These are phyloP conservation scores for Peltaster fructicola DNA, from an alignment of 2,329 filamentous ascomycete species.

Conservation along the genomic window DNA sequence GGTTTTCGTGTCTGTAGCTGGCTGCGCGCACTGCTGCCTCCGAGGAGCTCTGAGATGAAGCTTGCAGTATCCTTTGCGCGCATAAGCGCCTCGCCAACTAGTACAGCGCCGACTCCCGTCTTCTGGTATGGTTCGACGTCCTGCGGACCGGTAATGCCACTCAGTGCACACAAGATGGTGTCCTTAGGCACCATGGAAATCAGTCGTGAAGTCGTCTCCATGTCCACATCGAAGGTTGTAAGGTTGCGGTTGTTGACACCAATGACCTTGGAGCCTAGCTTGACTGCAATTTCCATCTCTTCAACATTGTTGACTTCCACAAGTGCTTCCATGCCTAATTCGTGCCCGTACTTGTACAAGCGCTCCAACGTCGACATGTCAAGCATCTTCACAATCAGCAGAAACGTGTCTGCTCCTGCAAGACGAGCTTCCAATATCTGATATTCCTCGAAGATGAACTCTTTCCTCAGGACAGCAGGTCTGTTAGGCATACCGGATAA, in stretches of 20 bases:
- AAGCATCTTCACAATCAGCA: constrained; percentile 98
- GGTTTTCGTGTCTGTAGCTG: constrained; percentile 24
- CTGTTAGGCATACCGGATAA: constrained; percentile 83
- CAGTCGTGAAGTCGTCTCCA: constrained; percentile 55
- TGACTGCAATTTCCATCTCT: constrained; percentile 78
- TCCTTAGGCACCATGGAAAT: constrained; percentile 71
- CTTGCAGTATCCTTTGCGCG: constrained; percentile 61
- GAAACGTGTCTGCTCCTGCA: constrained; percentile 81
- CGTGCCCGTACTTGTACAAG: constrained; percentile 76
- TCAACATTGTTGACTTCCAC: constrained; percentile 92
- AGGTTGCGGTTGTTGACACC: constrained; percentile 97
- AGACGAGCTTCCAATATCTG: constrained; percentile 90
- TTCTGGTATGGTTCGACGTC: constrained; percentile 78
- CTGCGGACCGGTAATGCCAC: constrained; percentile 74
- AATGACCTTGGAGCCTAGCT: constrained; percentile 76
- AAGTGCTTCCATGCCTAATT: constrained; percentile 88
- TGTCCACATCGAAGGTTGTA: constrained; percentile 90
- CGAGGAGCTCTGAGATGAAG: constrained; percentile 74
- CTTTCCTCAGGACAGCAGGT: constrained; percentile 81
- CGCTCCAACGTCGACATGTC: constrained; percentile 53
- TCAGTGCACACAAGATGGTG: constrained; percentile 82
- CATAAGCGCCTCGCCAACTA: constrained; percentile 95
- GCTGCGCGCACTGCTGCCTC: constrained; percentile 26
- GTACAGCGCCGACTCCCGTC: constrained; percentile 78
- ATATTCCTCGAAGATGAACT: constrained; percentile 96